A percentile compares a stretch with the other conserved stretches of the same genome.
These are phyloP conservation scores for Aspergillus sergii DNA, from an alignment of 2,329 filamentous ascomycete species.

Conservation along the genomic window DNA sequence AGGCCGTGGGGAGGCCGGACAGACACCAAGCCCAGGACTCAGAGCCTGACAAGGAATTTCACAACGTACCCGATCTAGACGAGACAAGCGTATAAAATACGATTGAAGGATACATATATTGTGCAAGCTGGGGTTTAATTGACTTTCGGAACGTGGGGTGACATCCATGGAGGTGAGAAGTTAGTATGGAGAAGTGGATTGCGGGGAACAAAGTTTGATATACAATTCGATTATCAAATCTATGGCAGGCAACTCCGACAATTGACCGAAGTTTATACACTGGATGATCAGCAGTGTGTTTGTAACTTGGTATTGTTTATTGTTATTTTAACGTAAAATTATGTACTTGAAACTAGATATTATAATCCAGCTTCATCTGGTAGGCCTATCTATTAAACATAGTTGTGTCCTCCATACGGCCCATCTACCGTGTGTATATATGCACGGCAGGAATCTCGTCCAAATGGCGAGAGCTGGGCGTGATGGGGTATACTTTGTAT, in stretches of 20 bases:
- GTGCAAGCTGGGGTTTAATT: background rate
- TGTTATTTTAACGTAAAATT: background rate
- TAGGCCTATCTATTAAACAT: background rate
- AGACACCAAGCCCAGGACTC: background rate
- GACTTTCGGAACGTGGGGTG: background rate
- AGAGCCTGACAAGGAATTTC: background rate
- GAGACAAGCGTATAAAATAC: background rate
- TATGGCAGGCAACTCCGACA: background rate
- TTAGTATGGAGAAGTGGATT: background rate
- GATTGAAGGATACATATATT: background rate
- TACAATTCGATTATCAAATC: background rate
- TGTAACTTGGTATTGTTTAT: background rate
- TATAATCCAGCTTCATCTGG: background rate
- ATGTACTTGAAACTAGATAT: background rate
- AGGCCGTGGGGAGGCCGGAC: background rate
- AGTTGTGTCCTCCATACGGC: background rate
- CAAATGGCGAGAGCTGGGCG: background rate
- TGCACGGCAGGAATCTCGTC: background rate
- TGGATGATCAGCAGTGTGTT: background rate
- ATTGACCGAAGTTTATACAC: background rate
- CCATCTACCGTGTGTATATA: background rate
- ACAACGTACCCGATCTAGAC: background rate
- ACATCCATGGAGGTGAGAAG: background rate
- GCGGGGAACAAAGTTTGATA: background rate
- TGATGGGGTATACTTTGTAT: background rate